Conservation (phyloP, 176 grass and related monocot species). For the Aegilops umbellulata region DNA sequence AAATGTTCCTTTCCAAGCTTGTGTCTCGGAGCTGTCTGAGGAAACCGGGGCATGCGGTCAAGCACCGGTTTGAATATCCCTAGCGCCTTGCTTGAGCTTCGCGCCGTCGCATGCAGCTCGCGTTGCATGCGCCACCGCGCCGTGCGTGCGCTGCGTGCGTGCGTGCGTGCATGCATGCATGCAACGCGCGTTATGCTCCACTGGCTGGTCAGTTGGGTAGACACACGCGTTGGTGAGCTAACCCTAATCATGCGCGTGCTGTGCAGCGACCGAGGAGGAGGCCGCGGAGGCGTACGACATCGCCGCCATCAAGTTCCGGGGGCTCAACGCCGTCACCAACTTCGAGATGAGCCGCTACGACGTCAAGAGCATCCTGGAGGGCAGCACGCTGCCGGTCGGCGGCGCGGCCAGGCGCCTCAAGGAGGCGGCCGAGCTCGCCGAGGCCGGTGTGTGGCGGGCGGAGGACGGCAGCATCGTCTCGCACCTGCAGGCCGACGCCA, state of each 20-base stretch:
- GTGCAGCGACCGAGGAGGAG: conserved; percentile 74
- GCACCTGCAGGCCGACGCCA: conserved; percentile 34
- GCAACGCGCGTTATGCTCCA: conserved; percentile 8
- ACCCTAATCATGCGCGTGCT: conserved; percentile 32
- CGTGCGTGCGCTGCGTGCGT: background rate
- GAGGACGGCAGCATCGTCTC: conserved; percentile 25
- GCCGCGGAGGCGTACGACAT: conserved; percentile 88
- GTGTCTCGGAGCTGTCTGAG: conserved; percentile 66
- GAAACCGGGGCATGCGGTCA: conserved; percentile 57
- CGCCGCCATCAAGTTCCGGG: conserved; percentile 77
- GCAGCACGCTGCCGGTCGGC: conserved; percentile 47
- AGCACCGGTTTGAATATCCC: conserved; percentile 34
- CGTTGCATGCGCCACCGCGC: conserved; percentile 3
- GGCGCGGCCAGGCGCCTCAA: conserved; percentile 47
- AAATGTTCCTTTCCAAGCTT: conserved; percentile 66
- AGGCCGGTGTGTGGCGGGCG: conserved; percentile 43
- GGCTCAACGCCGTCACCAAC: conserved; percentile 72
- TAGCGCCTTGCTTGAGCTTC: conserved; percentile 28
- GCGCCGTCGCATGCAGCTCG: conserved; percentile 9
- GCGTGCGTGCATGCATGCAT: conserved; percentile 37
- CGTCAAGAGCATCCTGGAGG: conserved; percentile 65
- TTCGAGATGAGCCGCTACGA: conserved; percentile 83
- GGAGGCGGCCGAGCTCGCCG: conserved; percentile 46
- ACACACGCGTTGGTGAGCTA: conserved; percentile 23
- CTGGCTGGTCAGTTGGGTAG: background rate